Percentiles rank a stretch among this genome's conserved stretches.
Conservation (phyloP, 306 rosid species). For the Ormosia semicastrata region DNA sequence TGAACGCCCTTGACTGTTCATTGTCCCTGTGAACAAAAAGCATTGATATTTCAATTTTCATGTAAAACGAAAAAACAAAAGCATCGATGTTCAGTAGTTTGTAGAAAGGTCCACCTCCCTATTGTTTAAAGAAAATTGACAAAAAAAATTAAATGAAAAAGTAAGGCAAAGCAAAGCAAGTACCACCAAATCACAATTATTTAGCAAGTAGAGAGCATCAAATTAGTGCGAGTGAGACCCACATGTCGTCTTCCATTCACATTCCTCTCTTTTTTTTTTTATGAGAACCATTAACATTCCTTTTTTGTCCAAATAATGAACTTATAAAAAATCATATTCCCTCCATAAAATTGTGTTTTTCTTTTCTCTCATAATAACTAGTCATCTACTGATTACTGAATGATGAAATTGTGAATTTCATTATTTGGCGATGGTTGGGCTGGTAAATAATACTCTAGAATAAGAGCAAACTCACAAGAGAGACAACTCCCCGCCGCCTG, state of each 20-base stretch:
- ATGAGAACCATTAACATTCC: neutral
- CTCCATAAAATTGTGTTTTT: neutral
- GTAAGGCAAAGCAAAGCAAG: neutral
- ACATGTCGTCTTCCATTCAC: neutral
- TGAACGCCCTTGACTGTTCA: constrained; percentile 1
- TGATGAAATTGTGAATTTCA: neutral
- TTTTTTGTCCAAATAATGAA: neutral
- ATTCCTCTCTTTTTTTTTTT: neutral
- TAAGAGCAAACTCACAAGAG: neutral
- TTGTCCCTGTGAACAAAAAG: constrained; percentile 35
- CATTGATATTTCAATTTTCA: neutral
- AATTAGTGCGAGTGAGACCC: neutral
- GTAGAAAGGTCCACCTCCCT: neutral
- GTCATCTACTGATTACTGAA: no score
- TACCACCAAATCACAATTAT: constrained; percentile 5
- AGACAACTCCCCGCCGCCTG: neutral
- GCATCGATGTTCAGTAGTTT: neutral
- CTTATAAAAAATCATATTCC: neutral
- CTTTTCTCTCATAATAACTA: no score
- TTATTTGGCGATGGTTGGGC: neutral
- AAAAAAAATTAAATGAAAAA: neutral
- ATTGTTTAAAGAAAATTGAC: neutral
- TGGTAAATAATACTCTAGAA: neutral
- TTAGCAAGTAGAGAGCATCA: neutral
- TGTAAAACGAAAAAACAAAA: neutral